phyloP scores from a whole-genome alignment of 2,329 filamentous ascomycete species.

The Aureobasidium sp. region DNA sequence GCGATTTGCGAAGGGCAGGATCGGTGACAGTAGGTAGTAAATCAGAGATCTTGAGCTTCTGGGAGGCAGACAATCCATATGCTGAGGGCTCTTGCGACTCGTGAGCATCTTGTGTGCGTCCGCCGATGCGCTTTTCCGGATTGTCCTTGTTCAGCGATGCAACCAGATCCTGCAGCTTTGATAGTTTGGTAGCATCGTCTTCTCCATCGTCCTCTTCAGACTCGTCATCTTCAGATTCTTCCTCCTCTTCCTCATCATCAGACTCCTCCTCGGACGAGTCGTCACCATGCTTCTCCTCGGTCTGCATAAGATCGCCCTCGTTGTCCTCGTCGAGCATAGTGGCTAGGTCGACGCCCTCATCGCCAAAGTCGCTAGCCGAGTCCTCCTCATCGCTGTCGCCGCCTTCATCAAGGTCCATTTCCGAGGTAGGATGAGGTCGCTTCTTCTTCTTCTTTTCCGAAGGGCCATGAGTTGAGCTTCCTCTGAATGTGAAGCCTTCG shows the following conservation, averaged over 20 bases:
- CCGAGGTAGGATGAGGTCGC: conserved; percentile 24
- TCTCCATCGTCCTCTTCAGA: conserved; percentile 47
- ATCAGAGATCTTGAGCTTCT: conserved; percentile 62
- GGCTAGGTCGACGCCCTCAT: conserved; percentile 56
- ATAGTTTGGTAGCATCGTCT: conserved; percentile 46
- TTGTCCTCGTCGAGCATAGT: conserved; percentile 48
- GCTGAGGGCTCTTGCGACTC: conserved; percentile 58
- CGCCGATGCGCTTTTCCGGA: conserved; percentile 20
- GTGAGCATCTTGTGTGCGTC: conserved; percentile 38
- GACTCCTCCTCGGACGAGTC: conserved; percentile 22
- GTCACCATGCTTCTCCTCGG: conserved; percentile 28
- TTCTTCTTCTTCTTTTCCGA: conserved; percentile 42
- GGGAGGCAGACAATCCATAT: conserved; percentile 49
- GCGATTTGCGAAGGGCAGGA: conserved; percentile 66
- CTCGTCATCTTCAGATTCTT: conserved; percentile 42
- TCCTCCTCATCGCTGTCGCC: conserved; percentile 35
- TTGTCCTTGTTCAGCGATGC: conserved; percentile 51
- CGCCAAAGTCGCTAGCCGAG: conserved; percentile 53
- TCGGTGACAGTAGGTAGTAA: conserved; percentile 67
- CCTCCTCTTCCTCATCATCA: conserved; percentile 28
- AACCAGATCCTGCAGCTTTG: conserved; percentile 63
- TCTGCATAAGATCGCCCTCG: conserved; percentile 43
- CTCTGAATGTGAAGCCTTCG: conserved; percentile 64
- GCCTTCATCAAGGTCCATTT: conserved; percentile 46
- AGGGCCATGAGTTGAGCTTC: conserved; percentile 49